These are phyloP conservation scores for Cryptococcus sp. DNA, from an alignment of 1,284 basidiomycete genomes.

Conservation along the genomic window DNA sequence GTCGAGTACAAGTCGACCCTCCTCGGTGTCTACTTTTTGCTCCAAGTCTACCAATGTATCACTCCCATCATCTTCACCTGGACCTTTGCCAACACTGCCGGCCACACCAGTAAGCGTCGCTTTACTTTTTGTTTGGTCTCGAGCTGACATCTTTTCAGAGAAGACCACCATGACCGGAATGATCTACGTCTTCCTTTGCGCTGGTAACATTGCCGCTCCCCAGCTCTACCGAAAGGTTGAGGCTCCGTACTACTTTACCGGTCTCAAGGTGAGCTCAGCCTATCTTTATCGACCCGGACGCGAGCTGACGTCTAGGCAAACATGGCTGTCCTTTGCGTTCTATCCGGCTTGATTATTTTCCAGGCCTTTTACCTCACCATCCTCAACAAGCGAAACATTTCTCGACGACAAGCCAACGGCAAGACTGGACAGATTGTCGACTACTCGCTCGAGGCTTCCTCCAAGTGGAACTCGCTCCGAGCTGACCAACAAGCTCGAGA, in stretches of 20 bases:
- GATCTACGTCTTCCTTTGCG: slow-evolving; percentile 24
- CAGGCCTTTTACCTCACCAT: slow-evolving; percentile 46
- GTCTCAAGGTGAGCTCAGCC: slow-evolving; percentile 3
- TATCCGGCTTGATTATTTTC: slow-evolving; percentile 19
- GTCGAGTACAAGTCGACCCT: slow-evolving; percentile 15
- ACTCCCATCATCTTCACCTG: slow-evolving; percentile 32
- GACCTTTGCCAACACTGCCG: slow-evolving; percentile 26
- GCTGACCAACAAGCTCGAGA: slow-evolving; percentile 14
- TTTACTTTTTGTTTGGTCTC: background rate
- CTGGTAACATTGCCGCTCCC: slow-evolving; percentile 39
- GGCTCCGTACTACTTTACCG: slow-evolving; percentile 22
- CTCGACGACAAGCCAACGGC: slow-evolving; percentile 43
- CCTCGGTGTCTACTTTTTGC: slow-evolving; percentile 29
- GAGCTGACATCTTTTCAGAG: slow-evolving; percentile 4
- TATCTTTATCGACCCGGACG: no score
- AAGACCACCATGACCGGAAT: slow-evolving; percentile 31
- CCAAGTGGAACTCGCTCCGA: slow-evolving; percentile 34
- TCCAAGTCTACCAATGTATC: slow-evolving; percentile 26
- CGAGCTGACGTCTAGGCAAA: slow-evolving; percentile 3
- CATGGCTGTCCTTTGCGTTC: slow-evolving; percentile 15
- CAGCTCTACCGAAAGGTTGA: slow-evolving; percentile 20
- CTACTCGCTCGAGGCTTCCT: slow-evolving; percentile 42
- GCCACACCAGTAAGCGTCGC: slow-evolving; percentile 12
- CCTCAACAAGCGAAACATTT: slow-evolving; percentile 48
- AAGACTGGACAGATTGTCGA: slow-evolving; percentile 47